Percentiles rank a stretch among this genome's conserved stretches.
phyloP scores from a whole-genome alignment of 805 yeast genomes.

The Lachancea dasiensis region DNA sequence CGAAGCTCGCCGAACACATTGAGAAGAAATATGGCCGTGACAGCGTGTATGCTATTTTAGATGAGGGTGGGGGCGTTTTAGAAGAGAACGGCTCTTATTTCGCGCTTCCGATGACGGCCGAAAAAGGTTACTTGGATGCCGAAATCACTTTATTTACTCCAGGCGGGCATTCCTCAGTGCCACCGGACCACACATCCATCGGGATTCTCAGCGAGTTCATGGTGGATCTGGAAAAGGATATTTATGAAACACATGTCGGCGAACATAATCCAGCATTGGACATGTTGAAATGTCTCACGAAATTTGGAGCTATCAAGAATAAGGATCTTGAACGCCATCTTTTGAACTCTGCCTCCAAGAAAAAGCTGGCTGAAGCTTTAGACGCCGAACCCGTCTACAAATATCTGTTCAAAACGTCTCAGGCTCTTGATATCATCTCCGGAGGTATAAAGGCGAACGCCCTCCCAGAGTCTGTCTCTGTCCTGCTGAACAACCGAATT shows the following conservation, averaged over 20 bases:
- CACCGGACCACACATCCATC: constrained; percentile 68
- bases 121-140: constrained; percentile 50
- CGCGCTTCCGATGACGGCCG: constrained; percentile 47
- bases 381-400: constrained; percentile 26
- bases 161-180: constrained; percentile 70
- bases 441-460: constrained; percentile 71
- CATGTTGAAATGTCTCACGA: constrained; percentile 46
- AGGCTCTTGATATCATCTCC: constrained; percentile 51
- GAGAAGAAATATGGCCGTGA: constrained; percentile 48
- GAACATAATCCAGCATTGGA: constrained; percentile 50
- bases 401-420: constrained; percentile 45
- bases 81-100: constrained; percentile 37
- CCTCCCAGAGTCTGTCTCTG: constrained; percentile 50
- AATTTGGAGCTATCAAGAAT: constrained; percentile 35
- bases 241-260: constrained; percentile 38
- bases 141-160: constrained; percentile 45
- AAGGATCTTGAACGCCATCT: constrained; percentile 3
- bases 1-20: constrained; percentile 37
- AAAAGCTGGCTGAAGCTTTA: constrained; percentile 25
- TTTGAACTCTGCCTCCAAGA: neutral
- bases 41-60: constrained; percentile 52
- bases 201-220: constrained; percentile 57
- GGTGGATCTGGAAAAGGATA: constrained; percentile 46
- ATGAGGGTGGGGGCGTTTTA: constrained; percentile 45
- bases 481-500: constrained; percentile 53